Base-by-base conservation (phyloP, 495 filamentous ascomycete genomes). In the Rusavskia elegans region DNA sequence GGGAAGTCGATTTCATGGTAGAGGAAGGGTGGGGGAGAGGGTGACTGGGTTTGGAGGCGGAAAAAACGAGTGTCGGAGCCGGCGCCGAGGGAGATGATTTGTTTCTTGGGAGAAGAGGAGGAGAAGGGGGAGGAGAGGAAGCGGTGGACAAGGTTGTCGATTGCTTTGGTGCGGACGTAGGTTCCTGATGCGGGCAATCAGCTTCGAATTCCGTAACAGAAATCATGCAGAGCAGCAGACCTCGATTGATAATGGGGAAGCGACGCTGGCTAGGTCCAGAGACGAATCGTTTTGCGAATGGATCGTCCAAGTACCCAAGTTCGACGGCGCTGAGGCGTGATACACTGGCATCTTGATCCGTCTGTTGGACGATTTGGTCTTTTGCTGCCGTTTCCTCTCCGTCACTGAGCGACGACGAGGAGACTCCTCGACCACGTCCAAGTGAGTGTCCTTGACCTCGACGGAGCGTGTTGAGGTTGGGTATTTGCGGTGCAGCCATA, bases 1-100 rank as follows among this genome's bases (percentile, higher is more conserved):
- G 84, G 71, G 64, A 97, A 98, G 66, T 97, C 92, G 55, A 98
- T 70, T 64, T 98, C 92, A 63, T 97, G 89, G 65, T 97, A 98
- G 50, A 80, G 59, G 29, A 96, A 62, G 41, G 69, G 63, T 23
- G 54, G 54, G 54, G 39, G 38, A 17, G 52, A 52, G 54, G 42
- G 38, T 54, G 51, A 50, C 49, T 49, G 23, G 49, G 60, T 17
- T 30, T 55, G 65, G 40, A 89, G 71, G 21, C 87, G 82, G 55
- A 94, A 85, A 59, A 77, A 81, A 19, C 92, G 78, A 8, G 92
- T 98, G 59, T 98, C 92, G 7, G 90, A 89, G 17, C 92, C 92
- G 21, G 92, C 92, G 44, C 93, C 92, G 2, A 98, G 78, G 2
- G 89, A 96, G 50, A 97, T 78, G 49, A 98, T 90, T 61, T 98